These are phyloP conservation scores for Neospora caninum DNA, from an alignment of 169 alveolate genomes.

Conservation along the genomic window DNA sequence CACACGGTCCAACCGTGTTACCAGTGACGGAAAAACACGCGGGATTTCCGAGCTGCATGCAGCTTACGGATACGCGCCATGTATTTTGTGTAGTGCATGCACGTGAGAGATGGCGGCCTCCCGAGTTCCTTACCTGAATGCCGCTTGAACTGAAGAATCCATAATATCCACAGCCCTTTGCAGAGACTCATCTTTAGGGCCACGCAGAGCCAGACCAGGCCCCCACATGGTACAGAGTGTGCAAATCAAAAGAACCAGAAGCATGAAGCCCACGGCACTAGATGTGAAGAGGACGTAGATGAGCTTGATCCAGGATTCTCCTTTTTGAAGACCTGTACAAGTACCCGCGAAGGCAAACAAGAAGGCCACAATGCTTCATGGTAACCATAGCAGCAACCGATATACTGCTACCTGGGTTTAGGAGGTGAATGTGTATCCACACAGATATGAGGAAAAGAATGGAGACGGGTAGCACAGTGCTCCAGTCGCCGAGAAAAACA, in stretches of 20 bases:
- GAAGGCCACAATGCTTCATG: not conserved
- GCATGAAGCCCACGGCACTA: conserved; percentile 59
- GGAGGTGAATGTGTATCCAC: not conserved
- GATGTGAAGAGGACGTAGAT: conserved; percentile 27
- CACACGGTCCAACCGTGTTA: no score
- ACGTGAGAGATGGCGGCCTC: no score
- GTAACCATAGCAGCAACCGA: not conserved
- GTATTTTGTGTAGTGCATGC: no score
- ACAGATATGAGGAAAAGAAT: not conserved
- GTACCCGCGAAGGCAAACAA: not conserved
- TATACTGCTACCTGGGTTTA: not conserved
- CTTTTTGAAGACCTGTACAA: not conserved
- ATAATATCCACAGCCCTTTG: conserved; percentile 33
- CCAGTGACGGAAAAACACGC: no score
- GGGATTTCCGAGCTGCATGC: no score
- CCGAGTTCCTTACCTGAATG: conserved; percentile 36
- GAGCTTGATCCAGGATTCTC: conserved; percentile 6
- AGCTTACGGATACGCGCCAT: no score
- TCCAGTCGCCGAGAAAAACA: no score
- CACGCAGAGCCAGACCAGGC: conserved; percentile 62
- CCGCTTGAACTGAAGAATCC: conserved; percentile 41
- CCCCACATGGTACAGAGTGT: conserved; percentile 65
- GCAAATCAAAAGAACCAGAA: conserved; percentile 59
- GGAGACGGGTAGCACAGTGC: no score
- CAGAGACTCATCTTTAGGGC: conserved; percentile 24